Evolutionary conservation across 1,284 basidiomycete genomes (phyloP).

Genomic region (Caloboletus firmus): DNA sequence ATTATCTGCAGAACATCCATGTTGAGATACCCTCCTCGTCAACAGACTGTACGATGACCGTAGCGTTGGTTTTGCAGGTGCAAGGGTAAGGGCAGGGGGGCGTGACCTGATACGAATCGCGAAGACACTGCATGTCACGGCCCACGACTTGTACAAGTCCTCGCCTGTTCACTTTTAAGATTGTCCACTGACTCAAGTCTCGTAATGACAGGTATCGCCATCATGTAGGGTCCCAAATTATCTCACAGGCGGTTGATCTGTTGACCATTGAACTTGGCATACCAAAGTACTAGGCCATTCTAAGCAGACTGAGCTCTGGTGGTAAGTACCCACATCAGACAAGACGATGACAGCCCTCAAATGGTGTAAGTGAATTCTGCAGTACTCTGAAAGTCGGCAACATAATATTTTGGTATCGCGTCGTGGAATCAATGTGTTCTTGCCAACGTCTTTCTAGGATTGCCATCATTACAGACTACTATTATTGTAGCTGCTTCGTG

Average conservation of each 20-base stretch:
- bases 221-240: not conserved
- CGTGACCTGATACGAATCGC: constrained; percentile 1
- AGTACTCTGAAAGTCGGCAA: too few species aligned
- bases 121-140: constrained; percentile 5
- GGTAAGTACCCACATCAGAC: not conserved
- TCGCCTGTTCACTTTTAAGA: not conserved
- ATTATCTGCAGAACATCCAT: constrained; percentile 22
- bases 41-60: not conserved
- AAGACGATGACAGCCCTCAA: too few species aligned
- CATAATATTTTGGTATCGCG: not conserved
- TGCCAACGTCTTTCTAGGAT: not conserved
- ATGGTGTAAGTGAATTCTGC: not conserved
- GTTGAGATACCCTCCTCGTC: not conserved
- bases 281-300: not conserved
- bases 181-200: not conserved
- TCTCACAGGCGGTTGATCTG: not conserved
- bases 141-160: not conserved
- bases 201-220: not conserved
- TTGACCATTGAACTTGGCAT: not conserved
- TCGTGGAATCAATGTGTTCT: not conserved
- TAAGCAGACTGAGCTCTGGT: not conserved
- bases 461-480: not conserved
- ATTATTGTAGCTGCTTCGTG: not conserved
- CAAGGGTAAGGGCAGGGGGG: not conserved
- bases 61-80: constrained; percentile 5